Conservation (phyloP, 2,329 filamentous ascomycete genomes). For the Colletotrichum horii region DNA sequence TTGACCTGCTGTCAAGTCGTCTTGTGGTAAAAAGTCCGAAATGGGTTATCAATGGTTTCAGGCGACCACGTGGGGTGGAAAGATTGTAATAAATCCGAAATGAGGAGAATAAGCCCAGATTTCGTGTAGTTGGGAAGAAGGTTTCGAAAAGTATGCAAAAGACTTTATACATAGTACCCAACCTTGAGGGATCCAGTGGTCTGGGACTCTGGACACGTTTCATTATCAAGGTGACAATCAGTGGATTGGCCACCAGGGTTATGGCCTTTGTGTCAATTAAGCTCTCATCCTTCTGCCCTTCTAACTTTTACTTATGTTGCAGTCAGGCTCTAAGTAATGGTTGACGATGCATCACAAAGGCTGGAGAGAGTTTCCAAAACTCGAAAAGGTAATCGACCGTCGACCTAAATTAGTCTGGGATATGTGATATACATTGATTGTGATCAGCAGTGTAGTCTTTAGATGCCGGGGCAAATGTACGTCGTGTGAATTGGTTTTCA, state of each 20-base stretch:
- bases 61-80: background rate
- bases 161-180: background rate
- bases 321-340: background rate
- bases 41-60: background rate
- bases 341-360: background rate
- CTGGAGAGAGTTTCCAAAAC: background rate
- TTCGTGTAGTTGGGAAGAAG: background rate
- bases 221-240: background rate
- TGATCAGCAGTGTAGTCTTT: background rate
- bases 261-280: no score
- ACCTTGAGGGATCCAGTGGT: background rate
- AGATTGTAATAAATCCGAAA: background rate
- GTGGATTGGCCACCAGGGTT: background rate
- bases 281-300: no score
- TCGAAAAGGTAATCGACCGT: background rate
- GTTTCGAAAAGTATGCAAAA: background rate
- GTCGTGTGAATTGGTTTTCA: background rate
- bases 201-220: background rate
- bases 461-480: background rate
- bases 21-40: background rate
- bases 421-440: background rate
- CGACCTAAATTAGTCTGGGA: background rate
- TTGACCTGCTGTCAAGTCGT: background rate
- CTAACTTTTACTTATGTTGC: background rate
- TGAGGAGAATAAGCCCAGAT: background rate